Evolutionary conservation across 2,329 filamentous ascomycete genomes (phyloP).

Genomic region (Claviceps purpurea): DNA sequence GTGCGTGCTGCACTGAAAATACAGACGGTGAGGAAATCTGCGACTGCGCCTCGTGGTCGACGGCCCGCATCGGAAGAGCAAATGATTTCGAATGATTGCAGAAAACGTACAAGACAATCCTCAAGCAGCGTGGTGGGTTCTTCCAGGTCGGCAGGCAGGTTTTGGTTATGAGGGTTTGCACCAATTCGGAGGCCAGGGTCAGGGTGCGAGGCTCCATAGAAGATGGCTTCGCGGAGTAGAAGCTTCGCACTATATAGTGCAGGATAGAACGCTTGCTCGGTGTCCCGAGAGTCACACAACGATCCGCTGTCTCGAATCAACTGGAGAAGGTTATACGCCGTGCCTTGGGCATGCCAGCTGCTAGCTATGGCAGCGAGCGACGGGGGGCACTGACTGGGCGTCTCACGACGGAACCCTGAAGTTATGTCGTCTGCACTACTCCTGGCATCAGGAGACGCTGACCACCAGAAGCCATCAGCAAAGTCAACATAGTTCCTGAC

Average conservation of each 20-base stretch:
- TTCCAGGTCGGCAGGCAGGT: slow-evolving; percentile 26
- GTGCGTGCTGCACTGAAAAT: slow-evolving; percentile 44
- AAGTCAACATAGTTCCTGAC: slow-evolving; percentile 36
- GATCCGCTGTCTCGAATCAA: slow-evolving; percentile 36
- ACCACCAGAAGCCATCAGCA: slow-evolving; percentile 45
- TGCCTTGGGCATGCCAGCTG: slow-evolving; percentile 36
- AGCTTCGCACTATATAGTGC: slow-evolving; percentile 40
- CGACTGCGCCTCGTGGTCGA: slow-evolving; percentile 33
- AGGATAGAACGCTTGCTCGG: slow-evolving; percentile 35
- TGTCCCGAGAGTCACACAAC: slow-evolving; percentile 33
- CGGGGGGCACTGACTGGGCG: slow-evolving; percentile 30
- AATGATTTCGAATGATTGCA: slow-evolving; percentile 35
- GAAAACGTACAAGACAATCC: slow-evolving; percentile 36
- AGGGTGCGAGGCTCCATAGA: slow-evolving; percentile 38
- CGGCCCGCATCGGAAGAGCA: slow-evolving; percentile 23
- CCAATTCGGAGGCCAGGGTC: slow-evolving; percentile 28
- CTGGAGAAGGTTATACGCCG: slow-evolving; percentile 38
- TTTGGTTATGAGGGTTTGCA: slow-evolving; percentile 10
- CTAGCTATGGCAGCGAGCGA: slow-evolving; percentile 36
- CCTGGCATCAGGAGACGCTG: slow-evolving; percentile 30
- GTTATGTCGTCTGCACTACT: slow-evolving; percentile 10
- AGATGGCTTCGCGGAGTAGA: slow-evolving; percentile 39
- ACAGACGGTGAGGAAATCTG: slow-evolving; percentile 40
- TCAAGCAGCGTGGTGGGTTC: slow-evolving; percentile 35
- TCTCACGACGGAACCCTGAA: slow-evolving; percentile 15